Base-by-base conservation (phyloP, 2,329 filamentous ascomycete species). In the Kalmusia sp. region DNA sequence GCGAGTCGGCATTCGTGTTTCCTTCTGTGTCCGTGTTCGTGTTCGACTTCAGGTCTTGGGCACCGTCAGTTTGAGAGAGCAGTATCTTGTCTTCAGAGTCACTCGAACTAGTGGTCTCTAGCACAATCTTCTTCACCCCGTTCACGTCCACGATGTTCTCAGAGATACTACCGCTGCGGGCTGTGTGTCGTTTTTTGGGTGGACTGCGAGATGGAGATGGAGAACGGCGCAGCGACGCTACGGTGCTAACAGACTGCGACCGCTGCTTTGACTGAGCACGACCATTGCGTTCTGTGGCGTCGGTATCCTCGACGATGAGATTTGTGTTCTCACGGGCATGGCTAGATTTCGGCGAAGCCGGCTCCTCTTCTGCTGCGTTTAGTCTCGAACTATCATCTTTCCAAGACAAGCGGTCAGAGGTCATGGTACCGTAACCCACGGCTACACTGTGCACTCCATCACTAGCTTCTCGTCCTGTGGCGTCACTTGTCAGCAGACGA, bases 131-230 rank as follows among this genome's bases (percentile, higher is more conserved):
- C 58, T 86, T 85, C 47, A 92, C 82, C 2, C 90, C 90, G 50
- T 87, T 86, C 2, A 87, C 80, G 65, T 93, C 88, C 51, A 92
- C 78, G n/a, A 90, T 79, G 55, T 89, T 90, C 73, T 93, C 89
- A 0, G 89, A 92, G 63, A 93, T 91, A 69, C 87, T 91, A 24
- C 90, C 90, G 61, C 87, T 91, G 51, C 89, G 82, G 5, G 87
- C 86, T 4, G 80, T 78, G 7, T 82, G 79, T 28, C 77, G 77
- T 59, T 74, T 64, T 51, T 68, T 70, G 8, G 62, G 58, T 0
- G 68, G 65, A 21, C 58, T 67, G 6, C 28, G 56, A 1, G 68
- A 65, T n/a, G 49, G 57, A 11, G 71, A 67, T 15, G 43, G 52
- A 5, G 58, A 41, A 6, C 68, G 70, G 41, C 54, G 66, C 7